A percentile compares a stretch with the other conserved stretches of the same genome.
Conservation (phyloP, 306 rosid genomes). For the Gleditsia sinensis region DNA sequence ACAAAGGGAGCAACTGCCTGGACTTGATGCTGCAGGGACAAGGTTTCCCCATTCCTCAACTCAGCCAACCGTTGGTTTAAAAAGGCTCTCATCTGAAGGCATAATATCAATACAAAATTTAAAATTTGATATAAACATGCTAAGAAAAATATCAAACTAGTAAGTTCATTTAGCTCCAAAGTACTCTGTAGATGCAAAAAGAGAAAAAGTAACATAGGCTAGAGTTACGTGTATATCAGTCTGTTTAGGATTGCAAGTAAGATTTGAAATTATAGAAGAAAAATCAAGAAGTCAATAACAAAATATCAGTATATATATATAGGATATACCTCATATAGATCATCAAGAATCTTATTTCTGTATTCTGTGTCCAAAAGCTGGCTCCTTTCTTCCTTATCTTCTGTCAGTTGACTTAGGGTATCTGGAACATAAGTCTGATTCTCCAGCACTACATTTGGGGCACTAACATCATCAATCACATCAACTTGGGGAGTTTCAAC, state of each 20-base stretch:
- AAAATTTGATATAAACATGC: conserved; percentile 14
- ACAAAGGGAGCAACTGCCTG: conserved; percentile 89
- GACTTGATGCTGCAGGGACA: conserved; percentile 89
- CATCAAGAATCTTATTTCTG: conserved; percentile 90
- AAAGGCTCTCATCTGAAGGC: conserved; percentile 77
- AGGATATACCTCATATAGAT: conserved; percentile 73
- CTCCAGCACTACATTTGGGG: conserved; percentile 45
- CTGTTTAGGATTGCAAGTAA: not conserved
- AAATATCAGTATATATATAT: conserved; percentile 6
- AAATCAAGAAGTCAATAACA: not conserved
- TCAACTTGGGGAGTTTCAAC: conserved; percentile 83
- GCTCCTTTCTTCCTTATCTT: conserved; percentile 68
- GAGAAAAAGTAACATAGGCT: not conserved
- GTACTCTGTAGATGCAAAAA: conserved; percentile 20
- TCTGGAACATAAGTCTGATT: conserved; percentile 51
- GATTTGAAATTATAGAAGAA: conserved; percentile 4
- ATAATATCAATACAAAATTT: conserved; percentile 28
- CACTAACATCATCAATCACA: conserved; percentile 60
- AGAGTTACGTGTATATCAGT: conserved; percentile 12
- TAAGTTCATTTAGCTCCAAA: not conserved
- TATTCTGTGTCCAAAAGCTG: conserved; percentile 83
- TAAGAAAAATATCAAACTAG: conserved; percentile 25
- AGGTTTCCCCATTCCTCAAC: conserved; percentile 72
- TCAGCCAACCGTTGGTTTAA: conserved; percentile 78
- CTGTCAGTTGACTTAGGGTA: conserved; percentile 45